These are phyloP conservation scores for Phialemoniopsis sp. DNA, from an alignment of 2,329 filamentous ascomycete species.

Conservation along the genomic window DNA sequence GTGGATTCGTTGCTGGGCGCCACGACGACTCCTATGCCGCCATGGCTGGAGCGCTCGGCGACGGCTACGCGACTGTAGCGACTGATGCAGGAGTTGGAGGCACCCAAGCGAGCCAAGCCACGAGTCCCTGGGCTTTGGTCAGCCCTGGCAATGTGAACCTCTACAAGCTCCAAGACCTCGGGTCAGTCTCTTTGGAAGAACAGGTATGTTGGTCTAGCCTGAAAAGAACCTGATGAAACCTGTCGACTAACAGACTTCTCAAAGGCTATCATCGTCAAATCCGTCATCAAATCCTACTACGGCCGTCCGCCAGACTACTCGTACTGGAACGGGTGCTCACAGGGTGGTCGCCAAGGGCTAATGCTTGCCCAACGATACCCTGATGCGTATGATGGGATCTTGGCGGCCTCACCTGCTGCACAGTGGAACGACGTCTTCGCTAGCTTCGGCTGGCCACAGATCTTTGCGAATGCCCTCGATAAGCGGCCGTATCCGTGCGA, in stretches of 20 bases:
- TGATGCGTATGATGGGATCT: slow-evolving; percentile 44
- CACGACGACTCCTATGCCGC: neutral
- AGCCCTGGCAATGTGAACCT: slow-evolving; percentile 17
- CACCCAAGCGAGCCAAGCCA: too few relatives aligned
- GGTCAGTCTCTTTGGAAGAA: slow-evolving; percentile 13
- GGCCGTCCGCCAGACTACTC: slow-evolving; percentile 26
- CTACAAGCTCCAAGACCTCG: slow-evolving; percentile 13
- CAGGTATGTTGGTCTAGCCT: too few relatives aligned
- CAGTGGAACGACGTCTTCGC: slow-evolving; percentile 18
- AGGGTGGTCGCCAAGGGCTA: slow-evolving; percentile 47
- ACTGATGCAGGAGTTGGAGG: slow-evolving; percentile 26
- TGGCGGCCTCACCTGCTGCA: slow-evolving; percentile 25
- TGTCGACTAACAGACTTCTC: too few relatives aligned
- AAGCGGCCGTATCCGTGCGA: slow-evolving; percentile 15
- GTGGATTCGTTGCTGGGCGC: slow-evolving; percentile 20
- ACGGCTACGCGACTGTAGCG: slow-evolving; percentile 9
- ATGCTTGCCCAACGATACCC: slow-evolving; percentile 43
- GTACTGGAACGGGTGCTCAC: slow-evolving; percentile 44
- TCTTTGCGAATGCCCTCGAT: slow-evolving; percentile 1
- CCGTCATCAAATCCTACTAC: slow-evolving; percentile 36
- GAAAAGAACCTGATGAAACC: too few relatives aligned
- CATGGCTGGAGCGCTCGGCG: slow-evolving; percentile 5
- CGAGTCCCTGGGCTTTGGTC: slow-evolving; percentile 13
- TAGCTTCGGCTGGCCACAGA: slow-evolving; percentile 18
- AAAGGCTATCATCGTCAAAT: slow-evolving; percentile 29